These are phyloP conservation scores for Cercospora sp. DNA, from an alignment of 2,329 filamentous ascomycete species.

Conservation along the genomic window DNA sequence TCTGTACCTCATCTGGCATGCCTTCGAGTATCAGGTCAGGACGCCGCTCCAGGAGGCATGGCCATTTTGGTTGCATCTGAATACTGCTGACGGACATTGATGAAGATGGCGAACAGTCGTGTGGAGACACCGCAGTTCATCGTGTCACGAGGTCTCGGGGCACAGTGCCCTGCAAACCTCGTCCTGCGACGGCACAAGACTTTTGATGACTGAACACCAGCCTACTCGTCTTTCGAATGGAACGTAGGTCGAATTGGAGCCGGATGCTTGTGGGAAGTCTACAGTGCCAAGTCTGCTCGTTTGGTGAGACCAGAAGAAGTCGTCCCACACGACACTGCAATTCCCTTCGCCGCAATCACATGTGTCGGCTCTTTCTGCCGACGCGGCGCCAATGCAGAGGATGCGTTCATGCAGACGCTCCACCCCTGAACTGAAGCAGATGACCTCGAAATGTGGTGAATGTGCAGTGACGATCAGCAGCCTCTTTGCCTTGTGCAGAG, in stretches of 20 bases:
- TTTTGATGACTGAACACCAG: not conserved
- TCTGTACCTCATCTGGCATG: not conserved
- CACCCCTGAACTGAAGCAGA: not conserved
- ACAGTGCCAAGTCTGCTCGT: not conserved
- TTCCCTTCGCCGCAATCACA: not conserved
- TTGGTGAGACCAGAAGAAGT: not conserved
- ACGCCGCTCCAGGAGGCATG: too few species aligned
- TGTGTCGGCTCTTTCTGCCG: not conserved
- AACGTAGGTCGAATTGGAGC: not conserved
- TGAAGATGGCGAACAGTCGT: not conserved
- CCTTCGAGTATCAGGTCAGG: too few species aligned
- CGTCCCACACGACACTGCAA: not conserved
- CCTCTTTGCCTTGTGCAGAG: conserved; percentile 1
- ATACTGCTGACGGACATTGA: not conserved
- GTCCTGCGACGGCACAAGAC: not conserved
- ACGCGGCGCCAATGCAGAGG: not conserved
- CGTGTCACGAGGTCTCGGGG: not conserved
- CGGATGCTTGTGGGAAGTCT: not conserved
- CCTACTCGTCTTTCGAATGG: not conserved
- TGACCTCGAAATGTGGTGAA: not conserved
- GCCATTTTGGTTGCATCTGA: not conserved
- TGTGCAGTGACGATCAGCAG: conserved; percentile 1
- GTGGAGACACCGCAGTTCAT: not conserved
- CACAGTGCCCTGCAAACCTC: not conserved
- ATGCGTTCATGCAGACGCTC: not conserved